phyloP scores from a whole-genome alignment of 345 rosid genomes.

The Passiflora organensis region DNA sequence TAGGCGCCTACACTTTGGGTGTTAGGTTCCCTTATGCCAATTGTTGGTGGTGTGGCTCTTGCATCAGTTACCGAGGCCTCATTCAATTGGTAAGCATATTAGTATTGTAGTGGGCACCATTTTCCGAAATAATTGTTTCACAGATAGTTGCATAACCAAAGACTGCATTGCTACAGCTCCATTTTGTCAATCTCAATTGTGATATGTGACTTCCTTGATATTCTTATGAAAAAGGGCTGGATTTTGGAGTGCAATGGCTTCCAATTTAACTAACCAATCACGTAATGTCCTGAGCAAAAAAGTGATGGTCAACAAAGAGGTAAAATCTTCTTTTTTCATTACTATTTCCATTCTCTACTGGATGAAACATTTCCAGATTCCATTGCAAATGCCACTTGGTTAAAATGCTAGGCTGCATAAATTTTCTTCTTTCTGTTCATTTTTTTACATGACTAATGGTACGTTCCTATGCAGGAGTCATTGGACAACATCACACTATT shows the following conservation, averaged over 20 bases:
- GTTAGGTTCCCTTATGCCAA: slow-evolving; percentile 78
- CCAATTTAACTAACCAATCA: slow-evolving; percentile 31
- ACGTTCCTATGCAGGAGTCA: slow-evolving; percentile 55
- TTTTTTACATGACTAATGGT: slow-evolving; percentile 3
- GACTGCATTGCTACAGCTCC: not conserved
- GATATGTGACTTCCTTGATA: not conserved
- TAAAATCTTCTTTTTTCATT: slow-evolving; percentile 20
- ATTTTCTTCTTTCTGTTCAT: not conserved
- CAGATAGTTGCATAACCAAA: too few relatives aligned
- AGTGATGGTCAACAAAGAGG: slow-evolving; percentile 96
- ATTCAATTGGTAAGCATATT: slow-evolving; percentile 67
- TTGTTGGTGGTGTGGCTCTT: slow-evolving; percentile 93
- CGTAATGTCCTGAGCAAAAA: slow-evolving; percentile 53
- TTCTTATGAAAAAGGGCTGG: slow-evolving; percentile 25
- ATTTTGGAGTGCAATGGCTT: slow-evolving; percentile 38
- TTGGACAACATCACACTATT: slow-evolving; percentile 96
- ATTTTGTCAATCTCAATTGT: not conserved
- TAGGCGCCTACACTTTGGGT: slow-evolving; percentile 88
- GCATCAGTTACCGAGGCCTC: slow-evolving; percentile 92
- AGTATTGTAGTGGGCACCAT: too few relatives aligned
- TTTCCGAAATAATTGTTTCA: not conserved
- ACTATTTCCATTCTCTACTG: not conserved
- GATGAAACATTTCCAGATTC: not conserved
- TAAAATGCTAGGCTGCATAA: not conserved
- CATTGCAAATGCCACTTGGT: not conserved